phyloP scores from a whole-genome alignment of 2,329 filamentous ascomycete species.

The Drechslerella dactyloides region DNA sequence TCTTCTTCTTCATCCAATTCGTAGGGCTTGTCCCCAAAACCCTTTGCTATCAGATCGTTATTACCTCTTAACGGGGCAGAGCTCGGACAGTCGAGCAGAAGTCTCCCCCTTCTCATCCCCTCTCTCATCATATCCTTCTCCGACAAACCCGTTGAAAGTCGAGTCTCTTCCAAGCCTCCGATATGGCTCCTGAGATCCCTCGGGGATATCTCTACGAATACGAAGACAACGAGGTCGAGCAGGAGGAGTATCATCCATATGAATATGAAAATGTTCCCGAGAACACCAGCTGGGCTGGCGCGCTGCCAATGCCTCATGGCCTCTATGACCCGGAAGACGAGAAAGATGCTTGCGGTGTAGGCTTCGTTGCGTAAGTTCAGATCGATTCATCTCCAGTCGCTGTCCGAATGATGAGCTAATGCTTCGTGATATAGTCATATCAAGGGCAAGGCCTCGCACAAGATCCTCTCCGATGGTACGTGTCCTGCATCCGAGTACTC shows the following conservation, averaged over 20 bases:
- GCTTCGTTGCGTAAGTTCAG: slow-evolving; percentile 87
- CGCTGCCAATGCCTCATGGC: slow-evolving; percentile 96
- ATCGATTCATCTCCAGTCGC: background rate
- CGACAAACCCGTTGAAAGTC: slow-evolving; percentile 4
- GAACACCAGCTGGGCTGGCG: slow-evolving; percentile 92
- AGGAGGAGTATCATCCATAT: slow-evolving; percentile 70
- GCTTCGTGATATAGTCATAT: slow-evolving; percentile 73
- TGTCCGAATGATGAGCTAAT: slow-evolving; percentile 41
- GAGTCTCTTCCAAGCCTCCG: slow-evolving; percentile 14
- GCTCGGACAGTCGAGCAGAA: slow-evolving; percentile 53
- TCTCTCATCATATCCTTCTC: slow-evolving; percentile 43
- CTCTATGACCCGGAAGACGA: slow-evolving; percentile 94
- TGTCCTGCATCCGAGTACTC: slow-evolving; percentile 26
- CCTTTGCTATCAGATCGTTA: background rate
- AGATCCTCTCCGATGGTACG: slow-evolving; percentile 97
- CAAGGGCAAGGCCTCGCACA: slow-evolving; percentile 96
- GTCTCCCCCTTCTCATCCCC: slow-evolving; percentile 50
- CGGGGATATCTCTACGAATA: slow-evolving; percentile 38
- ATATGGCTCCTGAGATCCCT: slow-evolving; percentile 38
- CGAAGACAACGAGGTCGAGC: slow-evolving; percentile 61
- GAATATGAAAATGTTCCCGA: slow-evolving; percentile 78
- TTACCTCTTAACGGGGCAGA: slow-evolving; percentile 51
- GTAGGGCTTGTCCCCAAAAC: background rate
- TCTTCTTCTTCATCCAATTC: background rate
- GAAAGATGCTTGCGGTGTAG: slow-evolving; percentile 99